Conservation (phyloP, 345 rosid genomes). For the Passiflora organensis region DNA sequence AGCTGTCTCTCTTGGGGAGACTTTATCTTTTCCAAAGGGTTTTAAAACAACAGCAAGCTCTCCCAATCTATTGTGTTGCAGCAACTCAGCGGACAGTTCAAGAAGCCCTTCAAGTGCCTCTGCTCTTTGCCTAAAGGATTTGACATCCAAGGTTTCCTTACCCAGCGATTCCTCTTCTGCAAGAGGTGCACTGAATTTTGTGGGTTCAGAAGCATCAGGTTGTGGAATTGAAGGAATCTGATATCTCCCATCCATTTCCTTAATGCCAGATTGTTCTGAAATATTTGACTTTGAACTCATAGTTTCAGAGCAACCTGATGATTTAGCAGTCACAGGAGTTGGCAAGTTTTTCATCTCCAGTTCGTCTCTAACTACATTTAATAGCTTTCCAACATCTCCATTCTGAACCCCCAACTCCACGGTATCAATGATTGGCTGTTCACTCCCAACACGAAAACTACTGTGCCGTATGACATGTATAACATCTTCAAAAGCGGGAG, state of each 20-base stretch:
- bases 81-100: constrained; percentile 87
- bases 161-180: constrained; percentile 53
- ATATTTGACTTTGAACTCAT: constrained; percentile 29
- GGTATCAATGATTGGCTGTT: constrained; percentile 76
- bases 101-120: constrained; percentile 96
- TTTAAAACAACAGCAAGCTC: constrained; percentile 90
- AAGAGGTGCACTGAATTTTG: constrained; percentile 32
- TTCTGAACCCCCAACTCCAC: constrained; percentile 74
- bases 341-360: constrained; percentile 47
- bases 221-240: constrained; percentile 20
- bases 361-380: constrained; percentile 74
- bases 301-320: constrained; percentile 44
- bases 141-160: constrained; percentile 70
- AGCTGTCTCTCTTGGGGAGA: constrained; percentile 96
- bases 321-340: constrained; percentile 27
- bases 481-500: constrained; percentile 70
- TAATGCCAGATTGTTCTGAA: constrained; percentile 35
- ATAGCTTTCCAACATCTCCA: constrained; percentile 66
- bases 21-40: constrained; percentile 95
- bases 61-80: constrained; percentile 75
- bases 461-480: constrained; percentile 86
- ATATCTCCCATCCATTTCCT: constrained; percentile 43
- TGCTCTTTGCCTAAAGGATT: constrained; percentile 92
- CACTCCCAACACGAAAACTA: constrained; percentile 82
- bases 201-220: constrained; percentile 38